phyloP scores from a whole-genome alignment of 441 rosid genomes.

The Brassica hybrid region DNA sequence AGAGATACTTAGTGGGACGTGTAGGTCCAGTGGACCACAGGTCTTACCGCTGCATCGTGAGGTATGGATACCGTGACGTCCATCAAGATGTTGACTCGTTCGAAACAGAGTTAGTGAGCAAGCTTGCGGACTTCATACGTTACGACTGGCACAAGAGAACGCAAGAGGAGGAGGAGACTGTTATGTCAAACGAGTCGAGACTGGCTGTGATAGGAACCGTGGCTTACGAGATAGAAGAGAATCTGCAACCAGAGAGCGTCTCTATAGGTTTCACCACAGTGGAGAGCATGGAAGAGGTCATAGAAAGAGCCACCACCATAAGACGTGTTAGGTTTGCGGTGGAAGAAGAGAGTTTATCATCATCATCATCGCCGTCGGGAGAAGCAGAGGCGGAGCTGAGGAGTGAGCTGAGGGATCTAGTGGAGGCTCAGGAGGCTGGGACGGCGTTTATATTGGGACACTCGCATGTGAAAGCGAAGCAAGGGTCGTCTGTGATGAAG shows the following conservation, averaged over 20 bases:
- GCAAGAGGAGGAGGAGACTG: constrained; percentile 47
- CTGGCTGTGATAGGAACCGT: constrained; percentile 83
- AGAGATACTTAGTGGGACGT: constrained; percentile 91
- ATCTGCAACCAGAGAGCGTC: constrained; percentile 68
- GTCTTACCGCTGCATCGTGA: constrained; percentile 93
- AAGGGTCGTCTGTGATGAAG: constrained; percentile 85
- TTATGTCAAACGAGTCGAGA: constrained; percentile 59
- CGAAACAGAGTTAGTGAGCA: constrained; percentile 76
- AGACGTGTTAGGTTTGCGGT: constrained; percentile 80
- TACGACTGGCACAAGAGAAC: constrained; percentile 67
- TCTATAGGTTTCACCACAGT: constrained; percentile 72
- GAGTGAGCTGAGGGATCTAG: constrained; percentile 74
- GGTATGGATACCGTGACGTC: constrained; percentile 97
- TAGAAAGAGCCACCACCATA: constrained; percentile 58
- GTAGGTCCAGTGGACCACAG: constrained; percentile 92
- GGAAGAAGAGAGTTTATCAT: constrained; percentile 43
- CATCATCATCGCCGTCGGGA: neutral
- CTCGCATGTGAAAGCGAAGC: constrained; percentile 91
- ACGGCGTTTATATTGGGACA: constrained; percentile 94
- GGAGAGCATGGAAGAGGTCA: constrained; percentile 67
- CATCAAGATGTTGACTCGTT: constrained; percentile 98
- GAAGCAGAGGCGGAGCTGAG: constrained; percentile 42
- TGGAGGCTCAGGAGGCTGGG: constrained; percentile 77
- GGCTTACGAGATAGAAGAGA: constrained; percentile 67
- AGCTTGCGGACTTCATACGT: constrained; percentile 78